Evolutionary conservation across 2,329 filamentous ascomycete genomes (phyloP).

Genomic region (Penicillium janthinellum): DNA sequence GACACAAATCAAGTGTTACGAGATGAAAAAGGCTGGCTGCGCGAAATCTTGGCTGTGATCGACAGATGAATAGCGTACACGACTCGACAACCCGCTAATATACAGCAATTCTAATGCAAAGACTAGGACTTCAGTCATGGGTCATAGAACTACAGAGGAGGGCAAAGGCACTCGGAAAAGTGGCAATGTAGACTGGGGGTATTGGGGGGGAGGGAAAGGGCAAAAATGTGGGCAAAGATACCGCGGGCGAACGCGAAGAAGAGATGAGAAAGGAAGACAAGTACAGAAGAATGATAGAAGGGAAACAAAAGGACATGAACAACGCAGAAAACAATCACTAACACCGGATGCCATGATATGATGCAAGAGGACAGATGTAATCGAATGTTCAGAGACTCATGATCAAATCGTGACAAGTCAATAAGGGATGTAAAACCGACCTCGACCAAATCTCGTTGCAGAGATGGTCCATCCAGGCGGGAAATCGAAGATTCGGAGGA

Average conservation of each 20-base stretch:
- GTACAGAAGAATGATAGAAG: conserved; percentile 2
- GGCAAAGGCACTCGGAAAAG: conserved; percentile 14
- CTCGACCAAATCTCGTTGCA: background rate
- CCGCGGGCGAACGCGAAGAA: background rate
- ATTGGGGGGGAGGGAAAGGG: conserved; percentile 19
- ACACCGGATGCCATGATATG: conserved; percentile 28
- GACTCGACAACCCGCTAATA: conserved; percentile 25
- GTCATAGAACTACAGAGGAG: conserved; percentile 22
- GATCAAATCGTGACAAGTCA: conserved; percentile 23
- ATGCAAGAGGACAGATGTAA: conserved; percentile 26
- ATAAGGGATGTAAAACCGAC: background rate
- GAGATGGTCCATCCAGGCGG: background rate
- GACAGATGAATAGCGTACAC: background rate
- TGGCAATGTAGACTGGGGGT: conserved; percentile 22
- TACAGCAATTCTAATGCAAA: conserved; percentile 36
- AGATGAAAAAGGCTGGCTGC: background rate
- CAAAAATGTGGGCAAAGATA: conserved; percentile 4
- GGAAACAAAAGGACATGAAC: conserved; percentile 6
- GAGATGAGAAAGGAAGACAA: conserved; percentile 4
- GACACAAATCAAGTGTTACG: background rate
- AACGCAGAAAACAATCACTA: conserved; percentile 17
- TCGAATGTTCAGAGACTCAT: conserved; percentile 26
- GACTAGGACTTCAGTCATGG: conserved; percentile 13
- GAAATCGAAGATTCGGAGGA: conserved; percentile 7
- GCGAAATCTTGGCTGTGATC: background rate